Conservation (phyloP, 352 stramenopile species). For the Pythium guiyangense region DNA sequence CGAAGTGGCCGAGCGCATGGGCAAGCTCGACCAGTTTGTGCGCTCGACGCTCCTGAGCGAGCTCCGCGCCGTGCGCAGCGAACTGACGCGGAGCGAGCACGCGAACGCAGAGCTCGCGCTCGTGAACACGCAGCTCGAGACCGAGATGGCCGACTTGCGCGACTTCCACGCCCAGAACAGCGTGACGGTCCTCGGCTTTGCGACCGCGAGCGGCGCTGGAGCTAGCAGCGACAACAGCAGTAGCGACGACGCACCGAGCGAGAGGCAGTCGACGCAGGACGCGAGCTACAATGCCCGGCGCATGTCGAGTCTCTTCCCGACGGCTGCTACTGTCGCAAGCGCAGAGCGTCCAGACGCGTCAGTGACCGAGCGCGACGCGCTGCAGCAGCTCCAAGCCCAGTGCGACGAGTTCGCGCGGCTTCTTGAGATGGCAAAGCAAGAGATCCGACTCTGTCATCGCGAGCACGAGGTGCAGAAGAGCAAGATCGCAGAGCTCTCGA, state of each 20-base stretch:
- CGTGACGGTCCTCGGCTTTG: slow-evolving; percentile 7
- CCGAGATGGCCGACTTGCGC: slow-evolving; percentile 32
- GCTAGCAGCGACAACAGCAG: not conserved
- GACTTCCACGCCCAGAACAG: slow-evolving; percentile 38
- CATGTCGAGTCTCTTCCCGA: slow-evolving; percentile 10
- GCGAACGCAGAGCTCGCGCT: slow-evolving; percentile 9
- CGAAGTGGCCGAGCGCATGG: slow-evolving; percentile 34
- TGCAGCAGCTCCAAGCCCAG: slow-evolving; percentile 42
- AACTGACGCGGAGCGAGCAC: slow-evolving; percentile 11
- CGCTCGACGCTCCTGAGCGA: slow-evolving; percentile 26
- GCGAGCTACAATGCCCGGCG: slow-evolving; percentile 4
- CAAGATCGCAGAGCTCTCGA: slow-evolving; percentile 43
- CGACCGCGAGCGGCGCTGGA: not conserved
- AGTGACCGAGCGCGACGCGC: slow-evolving; percentile 12
- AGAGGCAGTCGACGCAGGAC: not conserved
- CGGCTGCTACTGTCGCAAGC: not conserved
- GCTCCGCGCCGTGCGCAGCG: slow-evolving; percentile 14
- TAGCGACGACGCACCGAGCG: not conserved
- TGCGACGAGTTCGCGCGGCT: slow-evolving; percentile 46
- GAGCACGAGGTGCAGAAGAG: slow-evolving; percentile 47
- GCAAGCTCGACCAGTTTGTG: slow-evolving; percentile 33
- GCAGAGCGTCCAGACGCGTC: not conserved
- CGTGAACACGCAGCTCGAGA: slow-evolving; percentile 28
- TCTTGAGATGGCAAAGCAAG: slow-evolving; percentile 68
- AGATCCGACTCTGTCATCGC: slow-evolving; percentile 61